A percentile compares a stretch with the other conserved stretches of the same genome.
phyloP scores from a whole-genome alignment of 1,284 basidiomycete species.

The Hemileia vastatrix region DNA sequence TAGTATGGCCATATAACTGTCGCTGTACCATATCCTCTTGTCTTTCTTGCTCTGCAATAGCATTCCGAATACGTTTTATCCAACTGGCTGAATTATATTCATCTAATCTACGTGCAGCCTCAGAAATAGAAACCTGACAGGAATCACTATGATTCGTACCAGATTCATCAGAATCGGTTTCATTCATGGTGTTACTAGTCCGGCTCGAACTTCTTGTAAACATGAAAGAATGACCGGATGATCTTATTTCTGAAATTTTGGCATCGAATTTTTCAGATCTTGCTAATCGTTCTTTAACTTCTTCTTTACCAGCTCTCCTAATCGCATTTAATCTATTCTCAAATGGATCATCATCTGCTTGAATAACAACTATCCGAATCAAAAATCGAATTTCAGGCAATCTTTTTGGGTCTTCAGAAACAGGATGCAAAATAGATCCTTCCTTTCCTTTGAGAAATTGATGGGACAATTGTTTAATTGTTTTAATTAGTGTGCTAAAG shows the following conservation, averaged over 20 bases:
- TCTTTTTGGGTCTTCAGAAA: constrained; percentile 37
- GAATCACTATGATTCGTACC: constrained; percentile 24
- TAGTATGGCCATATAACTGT: constrained; percentile 19
- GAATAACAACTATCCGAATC: constrained; percentile 56
- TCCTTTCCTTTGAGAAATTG: constrained; percentile 44
- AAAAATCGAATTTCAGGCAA: constrained; percentile 53
- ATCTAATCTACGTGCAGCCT: constrained; percentile 65
- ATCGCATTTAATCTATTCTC: constrained; percentile 71
- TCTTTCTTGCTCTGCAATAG: constrained; percentile 47
- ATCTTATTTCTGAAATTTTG: constrained; percentile 59
- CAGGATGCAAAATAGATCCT: constrained; percentile 36
- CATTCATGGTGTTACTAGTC: background rate
- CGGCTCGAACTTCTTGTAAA: background rate
- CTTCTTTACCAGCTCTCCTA: constrained; percentile 65
- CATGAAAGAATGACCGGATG: background rate
- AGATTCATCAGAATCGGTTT: constrained; percentile 41
- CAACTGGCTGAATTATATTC: constrained; percentile 70
- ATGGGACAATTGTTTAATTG: constrained; percentile 46
- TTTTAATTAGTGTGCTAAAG: constrained; percentile 46
- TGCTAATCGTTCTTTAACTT: constrained; percentile 62
- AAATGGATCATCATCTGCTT: constrained; percentile 79
- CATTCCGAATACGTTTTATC: constrained; percentile 53
- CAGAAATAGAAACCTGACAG: constrained; percentile 53
- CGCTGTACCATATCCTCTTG: constrained; percentile 46
- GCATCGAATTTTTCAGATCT: constrained; percentile 71